These are phyloP conservation scores for Mitragyna speciosa DNA, from an alignment of 257 asterid species.

Conservation along the genomic window DNA sequence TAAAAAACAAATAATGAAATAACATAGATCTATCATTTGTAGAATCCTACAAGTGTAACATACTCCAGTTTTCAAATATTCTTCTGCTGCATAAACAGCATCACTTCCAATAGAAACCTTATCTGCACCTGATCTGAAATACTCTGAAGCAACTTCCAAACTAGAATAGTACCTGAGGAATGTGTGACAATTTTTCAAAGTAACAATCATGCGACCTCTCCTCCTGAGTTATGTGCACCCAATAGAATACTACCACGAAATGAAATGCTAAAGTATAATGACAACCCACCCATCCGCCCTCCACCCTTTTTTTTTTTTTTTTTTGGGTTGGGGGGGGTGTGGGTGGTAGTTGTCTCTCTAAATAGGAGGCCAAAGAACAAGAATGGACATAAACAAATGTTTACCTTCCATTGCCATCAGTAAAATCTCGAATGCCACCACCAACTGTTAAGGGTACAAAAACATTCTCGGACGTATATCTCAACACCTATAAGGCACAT, in stretches of 20 bases:
- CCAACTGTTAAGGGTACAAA: slow-evolving; percentile 96
- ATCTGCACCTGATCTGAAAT: slow-evolving; percentile 98
- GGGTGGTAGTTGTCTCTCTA: background rate
- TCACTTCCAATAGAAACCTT: slow-evolving; percentile 96
- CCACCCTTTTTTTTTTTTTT: too few species aligned
- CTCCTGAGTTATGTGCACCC: background rate
- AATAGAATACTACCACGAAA: background rate
- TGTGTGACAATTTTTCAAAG: background rate
- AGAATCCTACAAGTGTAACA: slow-evolving; percentile 1
- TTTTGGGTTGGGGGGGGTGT: too few species aligned
- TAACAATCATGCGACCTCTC: background rate
- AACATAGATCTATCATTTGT: background rate
- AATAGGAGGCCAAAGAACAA: background rate
- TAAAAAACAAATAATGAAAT: background rate
- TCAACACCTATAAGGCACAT: slow-evolving; percentile 55
- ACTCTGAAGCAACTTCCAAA: slow-evolving; percentile 96
- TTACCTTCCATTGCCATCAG: slow-evolving; percentile 84
- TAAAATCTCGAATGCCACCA: slow-evolving; percentile 93
- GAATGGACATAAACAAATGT: background rate
- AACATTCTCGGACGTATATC: slow-evolving; percentile 70
- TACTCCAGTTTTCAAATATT: slow-evolving; percentile 78
- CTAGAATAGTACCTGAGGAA: slow-evolving; percentile 78
- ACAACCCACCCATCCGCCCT: too few species aligned
- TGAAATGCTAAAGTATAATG: background rate
- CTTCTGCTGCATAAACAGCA: slow-evolving; percentile 98